phyloP scores from a whole-genome alignment of 2,329 filamentous ascomycete species.

The Dryadomyces sulphureus region DNA sequence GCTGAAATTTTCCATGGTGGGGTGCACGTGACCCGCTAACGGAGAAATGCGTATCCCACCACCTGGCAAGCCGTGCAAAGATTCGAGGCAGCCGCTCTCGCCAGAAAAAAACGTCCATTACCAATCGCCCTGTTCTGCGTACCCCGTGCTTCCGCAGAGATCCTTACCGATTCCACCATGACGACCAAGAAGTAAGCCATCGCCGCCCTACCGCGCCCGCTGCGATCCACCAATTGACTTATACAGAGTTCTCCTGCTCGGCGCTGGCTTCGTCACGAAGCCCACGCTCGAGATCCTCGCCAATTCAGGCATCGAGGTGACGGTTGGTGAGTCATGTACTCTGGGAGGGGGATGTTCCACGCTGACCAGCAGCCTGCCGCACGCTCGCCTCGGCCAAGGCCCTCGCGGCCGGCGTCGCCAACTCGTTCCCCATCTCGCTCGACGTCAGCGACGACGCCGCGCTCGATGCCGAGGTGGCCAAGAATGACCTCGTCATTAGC shows the following conservation, averaged over 20 bases:
- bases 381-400: constrained; percentile 64
- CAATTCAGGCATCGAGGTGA: constrained; percentile 45
- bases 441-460: constrained; percentile 66
- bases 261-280: constrained; percentile 43
- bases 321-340: constrained; percentile 38
- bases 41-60: not conserved
- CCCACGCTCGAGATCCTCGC: constrained; percentile 50
- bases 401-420: constrained; percentile 56
- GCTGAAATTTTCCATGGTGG: not conserved
- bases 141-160: not conserved
- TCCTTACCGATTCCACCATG: constrained; percentile 3
- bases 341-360: not conserved
- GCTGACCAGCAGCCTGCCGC: constrained; percentile 49
- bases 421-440: constrained; percentile 63
- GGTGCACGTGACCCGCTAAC: not conserved
- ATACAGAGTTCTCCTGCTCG: constrained; percentile 28
- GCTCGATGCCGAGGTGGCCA: constrained; percentile 65
- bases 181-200: constrained; percentile 6
- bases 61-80: not conserved
- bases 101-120: not conserved
- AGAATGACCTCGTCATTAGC: constrained; percentile 66
- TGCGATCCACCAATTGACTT: not conserved
- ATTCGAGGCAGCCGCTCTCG: not conserved
- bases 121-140: not conserved
- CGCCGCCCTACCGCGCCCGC: not conserved